These are phyloP conservation scores for Zizania palustris DNA, from an alignment of 202 grass and related monocot genomes.

Conservation along the genomic window DNA sequence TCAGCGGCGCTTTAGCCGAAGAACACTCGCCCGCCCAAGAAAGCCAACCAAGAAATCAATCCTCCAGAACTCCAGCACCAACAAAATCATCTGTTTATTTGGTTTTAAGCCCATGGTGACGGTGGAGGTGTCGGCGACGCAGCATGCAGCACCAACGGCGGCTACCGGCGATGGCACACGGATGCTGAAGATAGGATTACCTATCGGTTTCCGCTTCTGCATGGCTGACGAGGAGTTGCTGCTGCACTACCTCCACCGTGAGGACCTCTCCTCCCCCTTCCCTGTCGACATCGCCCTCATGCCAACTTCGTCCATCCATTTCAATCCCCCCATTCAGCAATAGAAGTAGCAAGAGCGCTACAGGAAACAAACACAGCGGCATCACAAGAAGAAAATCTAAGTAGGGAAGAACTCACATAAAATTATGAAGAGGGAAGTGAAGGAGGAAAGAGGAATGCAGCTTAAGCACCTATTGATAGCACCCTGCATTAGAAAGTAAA, in stretches of 20 bases:
- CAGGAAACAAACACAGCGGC: no score
- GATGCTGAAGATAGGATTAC: slow-evolving; percentile 37
- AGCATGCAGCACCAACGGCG: no score
- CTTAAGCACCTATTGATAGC: no score
- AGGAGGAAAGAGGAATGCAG: no score
- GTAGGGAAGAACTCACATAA: no score
- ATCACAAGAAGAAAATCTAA: no score
- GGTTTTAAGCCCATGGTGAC: not conserved
- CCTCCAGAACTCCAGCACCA: not conserved
- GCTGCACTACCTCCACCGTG: slow-evolving; percentile 77
- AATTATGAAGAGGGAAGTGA: no score
- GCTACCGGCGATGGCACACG: not conserved
- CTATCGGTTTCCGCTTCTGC: slow-evolving; percentile 77
- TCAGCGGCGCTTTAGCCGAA: no score
- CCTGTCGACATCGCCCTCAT: slow-evolving; percentile 76
- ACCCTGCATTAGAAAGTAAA: no score
- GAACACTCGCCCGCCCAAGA: no score
- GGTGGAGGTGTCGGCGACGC: not conserved
- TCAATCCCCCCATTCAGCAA: no score
- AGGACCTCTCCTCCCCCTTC: slow-evolving; percentile 61
- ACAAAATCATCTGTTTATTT: not conserved
- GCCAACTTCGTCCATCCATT: slow-evolving; percentile 62
- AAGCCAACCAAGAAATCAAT: not conserved
- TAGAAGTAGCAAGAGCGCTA: no score
- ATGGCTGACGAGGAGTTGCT: slow-evolving; percentile 84